phyloP scores from a whole-genome alignment of 2,329 filamentous ascomycete genomes.

The Penicillium sp. region DNA sequence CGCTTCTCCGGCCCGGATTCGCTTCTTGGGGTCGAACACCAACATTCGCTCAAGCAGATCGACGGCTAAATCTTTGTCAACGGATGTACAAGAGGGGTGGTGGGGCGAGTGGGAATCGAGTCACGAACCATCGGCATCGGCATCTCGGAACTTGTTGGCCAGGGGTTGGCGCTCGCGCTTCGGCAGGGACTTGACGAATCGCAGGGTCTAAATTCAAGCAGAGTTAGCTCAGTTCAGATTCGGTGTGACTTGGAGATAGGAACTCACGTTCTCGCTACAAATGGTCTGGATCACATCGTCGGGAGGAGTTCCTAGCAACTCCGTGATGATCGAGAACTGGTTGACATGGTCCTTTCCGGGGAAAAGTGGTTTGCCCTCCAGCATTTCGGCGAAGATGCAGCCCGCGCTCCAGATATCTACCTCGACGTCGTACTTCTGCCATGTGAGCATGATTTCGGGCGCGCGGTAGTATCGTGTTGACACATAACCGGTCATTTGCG shows the following conservation, averaged over 20 bases:
- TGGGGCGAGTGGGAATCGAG: neutral
- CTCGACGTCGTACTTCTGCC: conserved; percentile 99
- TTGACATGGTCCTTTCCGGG: conserved; percentile 99
- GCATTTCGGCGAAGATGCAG: conserved; percentile 99
- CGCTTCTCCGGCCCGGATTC: conserved; percentile 83
- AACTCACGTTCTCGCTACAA: conserved; percentile 89
- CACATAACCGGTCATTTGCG: conserved; percentile 99
- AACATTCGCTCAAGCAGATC: conserved; percentile 96
- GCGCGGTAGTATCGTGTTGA: conserved; percentile 98
- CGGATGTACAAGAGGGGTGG: conserved; percentile 11
- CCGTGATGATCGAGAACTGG: conserved; percentile 99
- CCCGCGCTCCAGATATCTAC: conserved; percentile 99
- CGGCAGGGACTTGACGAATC: conserved; percentile 96
- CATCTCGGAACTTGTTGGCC: conserved; percentile 89
- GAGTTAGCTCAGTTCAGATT: conserved; percentile 29
- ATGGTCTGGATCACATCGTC: conserved; percentile 99
- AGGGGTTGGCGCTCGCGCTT: conserved; percentile 91
- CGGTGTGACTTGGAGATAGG: neutral
- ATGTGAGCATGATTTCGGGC: conserved; percentile 99
- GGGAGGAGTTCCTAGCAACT: conserved; percentile 91
- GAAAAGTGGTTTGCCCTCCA: conserved; percentile 97
- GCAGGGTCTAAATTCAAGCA: conserved; percentile 69
- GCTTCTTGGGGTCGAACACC: conserved; percentile 97
- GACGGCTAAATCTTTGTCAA: conserved; percentile 64
- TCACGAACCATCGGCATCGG: conserved; percentile 76